Evolutionary conservation across 2,329 filamentous ascomycete genomes (phyloP).

Genomic region (Talaromyces verruculosus): DNA sequence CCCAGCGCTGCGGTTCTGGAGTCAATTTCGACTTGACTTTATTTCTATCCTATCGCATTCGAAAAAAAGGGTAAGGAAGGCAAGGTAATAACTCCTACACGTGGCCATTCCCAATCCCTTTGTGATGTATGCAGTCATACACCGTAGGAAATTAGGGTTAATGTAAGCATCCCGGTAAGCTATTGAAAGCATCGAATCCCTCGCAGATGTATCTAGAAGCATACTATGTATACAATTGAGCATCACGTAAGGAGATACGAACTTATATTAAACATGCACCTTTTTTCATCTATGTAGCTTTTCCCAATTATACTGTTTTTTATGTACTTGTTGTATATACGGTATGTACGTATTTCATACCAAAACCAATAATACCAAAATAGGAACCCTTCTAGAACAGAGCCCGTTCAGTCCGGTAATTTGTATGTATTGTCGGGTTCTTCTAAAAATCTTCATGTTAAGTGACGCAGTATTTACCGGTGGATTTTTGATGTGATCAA

Average conservation of each 20-base stretch:
- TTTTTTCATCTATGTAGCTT: not conserved
- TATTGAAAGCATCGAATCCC: slow-evolving; percentile 3
- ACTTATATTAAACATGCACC: not conserved
- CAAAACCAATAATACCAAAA: not conserved
- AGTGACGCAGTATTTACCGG: not conserved
- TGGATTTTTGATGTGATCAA: not conserved
- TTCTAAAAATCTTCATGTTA: not conserved
- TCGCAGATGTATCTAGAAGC: not conserved
- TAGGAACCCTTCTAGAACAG: slow-evolving; percentile 7
- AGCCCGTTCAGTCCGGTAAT: not conserved
- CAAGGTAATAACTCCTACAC: not conserved
- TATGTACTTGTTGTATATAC: too few relatives aligned
- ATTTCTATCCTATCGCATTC: not conserved
- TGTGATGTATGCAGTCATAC: not conserved
- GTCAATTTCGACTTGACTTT: not conserved
- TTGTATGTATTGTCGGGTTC: not conserved
- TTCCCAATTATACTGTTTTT: too few relatives aligned
- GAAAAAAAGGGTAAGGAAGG: not conserved
- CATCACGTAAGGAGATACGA: slow-evolving; percentile 4
- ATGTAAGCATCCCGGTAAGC: not conserved
- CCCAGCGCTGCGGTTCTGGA: not conserved
- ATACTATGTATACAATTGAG: not conserved
- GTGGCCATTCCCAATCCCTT: not conserved
- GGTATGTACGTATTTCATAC: not conserved
- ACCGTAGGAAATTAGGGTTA: not conserved